Evolutionary conservation across 352 stramenopile species (phyloP).

Genomic region (Phytophthora fragariaefolia): DNA sequence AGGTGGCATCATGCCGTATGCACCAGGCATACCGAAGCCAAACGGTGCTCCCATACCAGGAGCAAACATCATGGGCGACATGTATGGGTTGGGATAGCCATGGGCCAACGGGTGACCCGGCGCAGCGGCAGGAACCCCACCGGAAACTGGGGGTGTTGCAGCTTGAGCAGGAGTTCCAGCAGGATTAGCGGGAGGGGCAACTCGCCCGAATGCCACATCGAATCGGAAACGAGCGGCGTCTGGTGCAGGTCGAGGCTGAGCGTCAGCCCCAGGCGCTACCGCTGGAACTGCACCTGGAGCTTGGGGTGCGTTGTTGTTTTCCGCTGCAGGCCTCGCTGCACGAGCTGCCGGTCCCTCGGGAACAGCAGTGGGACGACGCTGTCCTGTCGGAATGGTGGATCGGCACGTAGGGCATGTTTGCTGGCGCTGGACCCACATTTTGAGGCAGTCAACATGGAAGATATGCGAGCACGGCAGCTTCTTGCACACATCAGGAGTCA

Average conservation of each 20-base stretch:
- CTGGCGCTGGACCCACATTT: constrained; percentile 99
- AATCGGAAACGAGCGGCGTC: constrained; percentile 42
- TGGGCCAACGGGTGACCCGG: constrained; percentile 43
- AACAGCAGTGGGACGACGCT: constrained; percentile 48
- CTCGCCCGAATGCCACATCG: constrained; percentile 36
- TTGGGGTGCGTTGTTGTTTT: constrained; percentile 26
- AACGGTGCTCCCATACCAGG: constrained; percentile 48
- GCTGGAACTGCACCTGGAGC: constrained; percentile 17
- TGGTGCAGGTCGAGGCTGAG: constrained; percentile 20
- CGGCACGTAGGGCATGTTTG: constrained; percentile 98
- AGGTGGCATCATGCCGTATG: constrained; percentile 62
- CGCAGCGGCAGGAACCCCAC: constrained; percentile 24
- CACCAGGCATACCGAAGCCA: constrained; percentile 60
- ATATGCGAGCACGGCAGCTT: constrained; percentile 98
- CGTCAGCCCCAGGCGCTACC: constrained; percentile 13
- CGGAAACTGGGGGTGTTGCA: constrained; percentile 15
- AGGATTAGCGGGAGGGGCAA: constrained; percentile 26
- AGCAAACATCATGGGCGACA: constrained; percentile 68
- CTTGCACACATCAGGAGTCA: constrained; percentile 91
- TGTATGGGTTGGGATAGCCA: constrained; percentile 62
- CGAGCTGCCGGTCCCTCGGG: constrained; percentile 32
- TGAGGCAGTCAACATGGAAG: constrained; percentile 97
- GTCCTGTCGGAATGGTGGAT: constrained; percentile 91
- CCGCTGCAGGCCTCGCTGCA: constrained; percentile 29
- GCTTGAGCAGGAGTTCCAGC: constrained; percentile 20